Evolutionary conservation across 75 land plant species (phyloP), one percentile per base, ranked within the genome.

Genomic region (Pinus tabuliformis): DNA sequence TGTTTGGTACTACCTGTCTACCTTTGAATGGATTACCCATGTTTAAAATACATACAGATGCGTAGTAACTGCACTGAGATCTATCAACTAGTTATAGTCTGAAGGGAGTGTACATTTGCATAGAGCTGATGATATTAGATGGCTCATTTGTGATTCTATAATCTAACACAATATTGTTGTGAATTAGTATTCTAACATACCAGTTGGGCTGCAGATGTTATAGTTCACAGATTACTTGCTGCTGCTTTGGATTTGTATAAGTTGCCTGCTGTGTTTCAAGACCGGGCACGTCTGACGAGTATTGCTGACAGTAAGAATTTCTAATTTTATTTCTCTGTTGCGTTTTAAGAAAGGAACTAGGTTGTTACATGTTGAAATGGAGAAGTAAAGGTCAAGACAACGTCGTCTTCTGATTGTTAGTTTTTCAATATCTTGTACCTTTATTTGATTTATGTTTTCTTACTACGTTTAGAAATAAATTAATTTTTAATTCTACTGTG

Each of bases 191-290:
- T 42, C 72, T 68, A 68, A 68, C 39, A 16, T 71, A 39, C 76
- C 9, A 16, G 36, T 24, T 76, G 24, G 57, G n/a, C 64, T 81
- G 83, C 90, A 97, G 99, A 97, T 92, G 99, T 97, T 18, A 85
- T 97, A 66, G 99, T 97, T 36, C 99, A 97, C 78, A 80, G 98
- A 45, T 78, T 97, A 84, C 93, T 97, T 70, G 95, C 95, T 79
- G 99, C 99, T 64, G 91, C 98, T 75, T 79, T 97, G 73, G 95
- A 84, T 62, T 84, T 95, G 71, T 58, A 56, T 70, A 94, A 81
- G 62, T 89, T 97, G 57, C 95, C 99, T 49, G 72, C 84, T 24
- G 63, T 88, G 62, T 95, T 94, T 76, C 88, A 89, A 52, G 98
- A 97, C 63, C 81, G 83, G 74, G 65, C 89, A 12, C 86, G 81